Evolutionary conservation across 2,329 filamentous ascomycete species (phyloP), one percentile per base, ranked within the genome.

Genomic region (Teratosphaeria zuluensis): DNA sequence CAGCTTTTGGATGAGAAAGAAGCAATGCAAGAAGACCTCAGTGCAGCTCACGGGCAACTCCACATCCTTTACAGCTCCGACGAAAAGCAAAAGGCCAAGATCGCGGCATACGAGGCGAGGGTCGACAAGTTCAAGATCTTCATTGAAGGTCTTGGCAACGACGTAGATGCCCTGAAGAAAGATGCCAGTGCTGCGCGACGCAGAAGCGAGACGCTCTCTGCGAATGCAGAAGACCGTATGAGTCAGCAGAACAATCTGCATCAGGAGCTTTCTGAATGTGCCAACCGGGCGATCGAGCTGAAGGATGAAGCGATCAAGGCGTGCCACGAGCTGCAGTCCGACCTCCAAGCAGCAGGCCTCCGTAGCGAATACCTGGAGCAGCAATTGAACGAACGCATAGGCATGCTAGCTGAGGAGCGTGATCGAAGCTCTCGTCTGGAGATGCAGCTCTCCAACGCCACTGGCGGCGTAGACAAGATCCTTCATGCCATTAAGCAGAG

Each of bases 331-430:
- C 53, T 62, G 11, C 55, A 61, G 19, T 24, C 54, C 24, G 61
- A 67, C n/a, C 56, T 69, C 51, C 53, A 61, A 28, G 42, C 51
- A 6, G 59, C 56, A 16, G 35, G 51, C 1, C 14, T 54, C 8
- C 62, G 60, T 4, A 61, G 38, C 28, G 46, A 63, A 12, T 63
- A 62, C 38, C 61, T 69, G 11, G 60, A 66, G 42, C 48, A 64
- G 46, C 58, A 65, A 51, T 55, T 69, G 19, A 56, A 60, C 11
- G 63, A 65, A 33, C 64, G 62, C 48, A 54, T 58, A 3, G 58
- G 57, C 7, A 32, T 63, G 51, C 61, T 69, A 42, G 58, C 54
- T 8, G 65, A 67, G 42, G 66, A 69, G 62, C 64, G 65, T 52
- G 61, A 62, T 32, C 57, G 60, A 24, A 61, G 66, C n/a, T 30